Evolutionary conservation across 768 basidiomycete genomes (phyloP), one percentile per base, ranked within the genome.

Genomic region (Boletus sp.): DNA sequence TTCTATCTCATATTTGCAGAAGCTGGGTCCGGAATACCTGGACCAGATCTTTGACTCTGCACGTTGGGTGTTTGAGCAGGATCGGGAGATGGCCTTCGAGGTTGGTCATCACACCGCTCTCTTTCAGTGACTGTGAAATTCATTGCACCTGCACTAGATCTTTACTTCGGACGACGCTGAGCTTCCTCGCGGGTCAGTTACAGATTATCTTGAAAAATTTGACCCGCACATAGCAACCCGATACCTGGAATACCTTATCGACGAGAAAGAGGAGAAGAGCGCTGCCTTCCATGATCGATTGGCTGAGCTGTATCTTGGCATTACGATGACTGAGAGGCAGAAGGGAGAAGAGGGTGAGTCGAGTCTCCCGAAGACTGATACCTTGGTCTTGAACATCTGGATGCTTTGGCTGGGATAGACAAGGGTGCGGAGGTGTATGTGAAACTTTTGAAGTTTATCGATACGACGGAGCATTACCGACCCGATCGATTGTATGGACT

Each of bases 151-250:
- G 17, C 24, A 11, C 2, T 62, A 97, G 94, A 92, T 99, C 41
- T 99, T 98, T 67, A 93, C 88, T 3, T 94, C 95, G 0, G 96
- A 98, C 66, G 94, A 98, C 56, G 90, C 90, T 7, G 94, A 96
- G 56, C 80, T 98, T 17, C 94, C 97, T 20, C 83, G 86, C 3
- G 77, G 81, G 33, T 78, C 78, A 0, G 92, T 97, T 4, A 85
- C 87, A 11, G 80, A 86, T 56, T 94, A 87, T 69, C 80, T 99
- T 24, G 89, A 93, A 59, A 76, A 75, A 30, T 78, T 94, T 35
- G 83, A 88, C 60, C 83, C 79, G 4, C 74, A 77, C n/a, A 71
- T 92, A 17, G 92, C 89, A 63, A 77, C 83, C 3, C 81, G 84
- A 9, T 98, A 91, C 71, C 79, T 98, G 8, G 95, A 97, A 70